Evolutionary conservation across 768 basidiomycete species (phyloP), one percentile per base, ranked within the genome.

Genomic region (Myochromella boudieri): DNA sequence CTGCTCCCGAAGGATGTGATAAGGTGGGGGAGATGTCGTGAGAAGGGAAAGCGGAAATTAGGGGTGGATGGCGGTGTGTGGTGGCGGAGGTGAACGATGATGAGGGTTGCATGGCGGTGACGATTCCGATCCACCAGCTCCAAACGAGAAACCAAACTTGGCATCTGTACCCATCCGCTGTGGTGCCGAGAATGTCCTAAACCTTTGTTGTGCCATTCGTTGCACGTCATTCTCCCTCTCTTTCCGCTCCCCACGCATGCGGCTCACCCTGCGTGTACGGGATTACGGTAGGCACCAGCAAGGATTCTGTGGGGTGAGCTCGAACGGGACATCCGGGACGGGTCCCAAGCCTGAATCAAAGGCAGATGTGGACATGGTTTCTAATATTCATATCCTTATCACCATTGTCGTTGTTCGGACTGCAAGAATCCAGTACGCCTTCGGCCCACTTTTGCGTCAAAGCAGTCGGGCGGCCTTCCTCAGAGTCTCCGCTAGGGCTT

Each of bases 391-490:
- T n/a, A n/a, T n/a, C n/a, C n/a, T n/a, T n/a, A n/a, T n/a, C n/a
- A n/a, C n/a, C n/a, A n/a, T n/a, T n/a, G n/a, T n/a, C n/a, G n/a
- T n/a, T n/a, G n/a, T n/a, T n/a, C n/a, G 26, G 22, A 22, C 56
- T 53, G 2, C 64, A 66, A 49, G 68, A 62, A 41, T 69, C 64
- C 6, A 59, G 61, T 6, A 71, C 66, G 42, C 66, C 66, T 53
- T 78, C 71, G 11, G 69, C 77, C 78, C 78, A 80, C 45, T 68
- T 65, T 42, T 67, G 66, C 12, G 76, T 79, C 22, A 44, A 44
- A 15, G 65, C 56, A 20, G 56, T 40, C 22, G 57, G 54, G 59
- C 58, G 57, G 26, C 18, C 34, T 3, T 24, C 42, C 8, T 49
- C 48, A 9, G 28, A 17, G 28, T 26, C 25, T 2, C 48, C 53